phyloP scores from a whole-genome alignment of 306 rosid species.

The Dicorynia guianensis region DNA sequence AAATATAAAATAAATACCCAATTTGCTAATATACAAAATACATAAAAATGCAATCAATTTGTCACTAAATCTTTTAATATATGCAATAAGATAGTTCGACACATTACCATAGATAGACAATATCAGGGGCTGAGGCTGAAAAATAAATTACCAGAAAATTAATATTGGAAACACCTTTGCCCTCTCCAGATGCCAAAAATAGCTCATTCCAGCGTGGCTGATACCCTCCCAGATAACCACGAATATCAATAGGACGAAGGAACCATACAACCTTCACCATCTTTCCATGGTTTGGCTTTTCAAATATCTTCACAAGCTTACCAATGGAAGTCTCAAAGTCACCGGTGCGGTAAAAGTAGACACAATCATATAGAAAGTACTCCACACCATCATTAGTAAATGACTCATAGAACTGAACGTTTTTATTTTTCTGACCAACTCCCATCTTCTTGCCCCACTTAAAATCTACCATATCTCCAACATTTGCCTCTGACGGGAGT shows the following conservation, averaged over 20 bases:
- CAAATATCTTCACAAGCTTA: conserved; percentile 60
- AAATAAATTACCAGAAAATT: conserved; percentile 52
- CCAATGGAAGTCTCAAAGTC: conserved; percentile 57
- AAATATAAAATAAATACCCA: neutral
- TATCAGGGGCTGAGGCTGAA: neutral
- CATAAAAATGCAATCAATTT: neutral
- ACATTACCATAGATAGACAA: neutral
- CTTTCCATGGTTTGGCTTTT: conserved; percentile 46
- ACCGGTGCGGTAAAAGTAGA: conserved; percentile 38
- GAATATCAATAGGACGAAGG: conserved; percentile 62
- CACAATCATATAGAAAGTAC: conserved; percentile 62
- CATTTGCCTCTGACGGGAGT: conserved; percentile 6
- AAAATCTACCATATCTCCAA: conserved; percentile 43
- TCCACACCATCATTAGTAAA: conserved; percentile 55
- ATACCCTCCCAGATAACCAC: conserved; percentile 33
- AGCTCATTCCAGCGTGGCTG: conserved; percentile 67
- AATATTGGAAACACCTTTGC: conserved; percentile 54
- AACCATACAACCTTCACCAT: conserved; percentile 58
- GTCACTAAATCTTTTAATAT: conserved; percentile 20
- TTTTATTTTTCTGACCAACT: conserved; percentile 24
- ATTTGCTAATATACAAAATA: neutral
- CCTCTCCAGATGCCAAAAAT: conserved; percentile 69
- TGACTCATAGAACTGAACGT: conserved; percentile 49
- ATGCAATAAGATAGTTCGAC: neutral
- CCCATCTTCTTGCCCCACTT: conserved; percentile 61